Percentiles rank a stretch among this genome's conserved stretches.
phyloP scores from a whole-genome alignment of 2,329 filamentous ascomycete species.

The Bipolaris gigantea region DNA sequence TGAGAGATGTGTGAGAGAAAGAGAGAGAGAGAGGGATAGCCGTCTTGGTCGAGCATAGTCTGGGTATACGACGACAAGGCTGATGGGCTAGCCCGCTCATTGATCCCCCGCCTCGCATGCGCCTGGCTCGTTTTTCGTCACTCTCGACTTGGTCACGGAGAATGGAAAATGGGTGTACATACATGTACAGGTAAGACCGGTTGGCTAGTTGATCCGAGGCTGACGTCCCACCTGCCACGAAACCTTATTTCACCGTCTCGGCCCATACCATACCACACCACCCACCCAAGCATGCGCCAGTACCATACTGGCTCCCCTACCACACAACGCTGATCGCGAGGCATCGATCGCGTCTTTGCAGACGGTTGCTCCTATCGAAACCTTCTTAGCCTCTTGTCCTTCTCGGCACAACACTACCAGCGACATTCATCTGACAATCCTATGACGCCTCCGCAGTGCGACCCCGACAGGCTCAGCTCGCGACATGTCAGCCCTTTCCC shows the following conservation, averaged over 20 bases:
- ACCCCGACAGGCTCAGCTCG: conserved; percentile 16
- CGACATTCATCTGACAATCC: background rate
- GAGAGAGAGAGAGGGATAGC: too few species aligned
- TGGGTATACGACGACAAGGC: conserved; percentile 21
- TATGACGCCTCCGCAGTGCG: conserved; percentile 7
- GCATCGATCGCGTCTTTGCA: background rate
- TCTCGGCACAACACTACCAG: background rate
- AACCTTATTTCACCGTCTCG: conserved; percentile 21
- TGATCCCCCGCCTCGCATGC: conserved; percentile 18
- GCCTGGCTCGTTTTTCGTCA: conserved; percentile 20
- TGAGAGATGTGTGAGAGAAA: too few species aligned
- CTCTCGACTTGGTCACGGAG: conserved; percentile 22
- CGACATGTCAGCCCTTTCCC: conserved; percentile 22
- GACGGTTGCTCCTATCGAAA: background rate
- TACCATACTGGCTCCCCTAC: conserved; percentile 5
- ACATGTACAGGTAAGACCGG: conserved; percentile 34
- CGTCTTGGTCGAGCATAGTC: conserved; percentile 16
- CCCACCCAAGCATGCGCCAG: conserved; percentile 6
- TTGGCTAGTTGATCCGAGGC: conserved; percentile 30
- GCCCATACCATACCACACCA: background rate
- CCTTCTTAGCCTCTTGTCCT: background rate
- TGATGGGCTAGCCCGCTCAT: conserved; percentile 25
- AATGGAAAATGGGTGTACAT: conserved; percentile 31
- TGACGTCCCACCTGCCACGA: conserved; percentile 29
- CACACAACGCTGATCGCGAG: conserved; percentile 1